Conservation (phyloP, 73 alveolate species). For the Symbiodinium pilosum region DNA sequence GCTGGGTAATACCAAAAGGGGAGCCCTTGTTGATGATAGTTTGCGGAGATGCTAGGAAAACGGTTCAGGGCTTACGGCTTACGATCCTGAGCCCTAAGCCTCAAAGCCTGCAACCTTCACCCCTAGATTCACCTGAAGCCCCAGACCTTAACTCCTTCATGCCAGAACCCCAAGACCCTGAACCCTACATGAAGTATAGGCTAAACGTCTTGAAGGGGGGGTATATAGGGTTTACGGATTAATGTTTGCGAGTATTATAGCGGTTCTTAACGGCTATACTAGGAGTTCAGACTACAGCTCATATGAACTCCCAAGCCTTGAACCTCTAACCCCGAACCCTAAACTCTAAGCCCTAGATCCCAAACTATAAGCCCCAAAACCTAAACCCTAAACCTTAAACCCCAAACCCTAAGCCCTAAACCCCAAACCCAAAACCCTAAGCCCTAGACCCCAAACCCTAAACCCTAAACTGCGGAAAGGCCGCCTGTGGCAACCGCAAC, state of each 20-base stretch:
- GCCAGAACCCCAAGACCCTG: no score
- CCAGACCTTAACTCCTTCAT: no score
- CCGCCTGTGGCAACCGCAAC: conserved; percentile 26
- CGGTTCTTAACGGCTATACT: background rate
- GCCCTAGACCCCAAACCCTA: background rate
- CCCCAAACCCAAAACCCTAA: no score
- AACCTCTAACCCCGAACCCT: background rate
- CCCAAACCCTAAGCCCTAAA: background rate
- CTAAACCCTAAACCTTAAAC: background rate
- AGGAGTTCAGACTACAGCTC: background rate
- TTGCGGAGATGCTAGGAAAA: no score
- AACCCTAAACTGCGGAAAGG: background rate
- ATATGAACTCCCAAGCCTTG: no score
- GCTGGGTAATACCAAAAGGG: no score
- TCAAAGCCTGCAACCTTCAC: no score
- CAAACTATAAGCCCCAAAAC: background rate
- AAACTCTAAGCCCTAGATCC: background rate
- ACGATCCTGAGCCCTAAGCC: no score
- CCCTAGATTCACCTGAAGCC: no score
- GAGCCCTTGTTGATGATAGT: no score
- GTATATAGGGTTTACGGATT: background rate
- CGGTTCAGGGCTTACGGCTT: no score
- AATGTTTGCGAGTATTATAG: background rate
- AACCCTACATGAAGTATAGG: no score
- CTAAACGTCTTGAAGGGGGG: background rate